Evolutionary conservation across 2,329 filamentous ascomycete genomes (phyloP).

Genomic region (Aspergillus fijiensis): DNA sequence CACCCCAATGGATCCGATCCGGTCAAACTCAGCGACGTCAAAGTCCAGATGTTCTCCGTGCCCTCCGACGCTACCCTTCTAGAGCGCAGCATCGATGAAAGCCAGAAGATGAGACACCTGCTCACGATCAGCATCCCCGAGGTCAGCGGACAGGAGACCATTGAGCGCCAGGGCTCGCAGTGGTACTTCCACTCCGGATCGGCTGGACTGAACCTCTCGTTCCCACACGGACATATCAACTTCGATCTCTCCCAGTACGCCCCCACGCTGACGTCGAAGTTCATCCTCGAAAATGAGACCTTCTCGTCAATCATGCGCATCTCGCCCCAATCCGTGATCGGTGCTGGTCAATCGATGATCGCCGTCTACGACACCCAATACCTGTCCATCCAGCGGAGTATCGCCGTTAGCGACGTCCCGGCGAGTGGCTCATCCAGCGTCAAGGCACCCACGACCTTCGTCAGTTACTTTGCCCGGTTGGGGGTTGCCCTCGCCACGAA

Average conservation of each 20-base stretch:
- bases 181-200: conserved; percentile 44
- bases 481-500: conserved; percentile 44
- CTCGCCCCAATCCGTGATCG: conserved; percentile 44
- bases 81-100: conserved; percentile 26
- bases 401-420: conserved; percentile 35
- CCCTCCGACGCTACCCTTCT: conserved; percentile 27
- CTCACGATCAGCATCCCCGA: conserved; percentile 37
- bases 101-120: conserved; percentile 38
- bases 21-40: conserved; percentile 36
- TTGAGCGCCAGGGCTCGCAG: conserved; percentile 29
- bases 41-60: conserved; percentile 42
- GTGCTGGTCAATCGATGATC: conserved; percentile 41
- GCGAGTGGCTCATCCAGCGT: conserved; percentile 20
- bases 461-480: conserved; percentile 47
- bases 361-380: conserved; percentile 50
- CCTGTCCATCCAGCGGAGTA: conserved; percentile 46
- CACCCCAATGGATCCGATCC: conserved; percentile 32
- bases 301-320: conserved; percentile 46
- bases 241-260: conserved; percentile 46
- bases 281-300: conserved; percentile 37
- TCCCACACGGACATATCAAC: conserved; percentile 40
- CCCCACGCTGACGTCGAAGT: conserved; percentile 38
- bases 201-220: conserved; percentile 42
- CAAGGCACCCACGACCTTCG: conserved; percentile 35
- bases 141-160: conserved; percentile 26